Conservation (phyloP, 129 eudicot species). For the Flaveria sonorensis region DNA sequence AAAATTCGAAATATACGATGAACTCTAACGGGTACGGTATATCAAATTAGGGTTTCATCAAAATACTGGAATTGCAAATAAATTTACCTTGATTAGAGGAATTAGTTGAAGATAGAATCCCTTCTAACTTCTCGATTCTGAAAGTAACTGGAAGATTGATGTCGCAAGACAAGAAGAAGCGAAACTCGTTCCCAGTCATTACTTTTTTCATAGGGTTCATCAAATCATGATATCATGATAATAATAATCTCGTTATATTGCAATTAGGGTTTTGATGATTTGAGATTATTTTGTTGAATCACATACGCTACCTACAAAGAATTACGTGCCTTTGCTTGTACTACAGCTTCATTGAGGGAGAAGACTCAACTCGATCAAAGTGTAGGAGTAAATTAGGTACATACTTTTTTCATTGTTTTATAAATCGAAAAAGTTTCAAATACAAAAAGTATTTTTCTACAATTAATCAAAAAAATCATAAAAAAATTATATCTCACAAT, state of each 20-base stretch:
- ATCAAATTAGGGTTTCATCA: conserved; percentile 17
- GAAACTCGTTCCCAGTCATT: conserved; percentile 82
- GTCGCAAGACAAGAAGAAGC: conserved; percentile 93
- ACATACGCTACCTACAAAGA: neutral
- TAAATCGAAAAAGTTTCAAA: too few relatives aligned
- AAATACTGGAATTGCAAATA: neutral
- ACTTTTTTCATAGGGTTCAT: conserved; percentile 17
- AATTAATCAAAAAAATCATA: too few relatives aligned
- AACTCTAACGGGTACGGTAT: conserved; percentile 17
- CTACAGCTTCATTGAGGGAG: conserved; percentile 27
- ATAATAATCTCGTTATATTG: neutral
- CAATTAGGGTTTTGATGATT: conserved; percentile 33
- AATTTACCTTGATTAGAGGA: conserved; percentile 56
- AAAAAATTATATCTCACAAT: too few relatives aligned
- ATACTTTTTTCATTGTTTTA: too few relatives aligned
- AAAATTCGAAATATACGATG: neutral
- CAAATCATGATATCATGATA: neutral
- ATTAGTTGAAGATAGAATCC: conserved; percentile 50
- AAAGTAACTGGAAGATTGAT: conserved; percentile 92
- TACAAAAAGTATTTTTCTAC: too few relatives aligned
- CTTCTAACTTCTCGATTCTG: conserved; percentile 82
- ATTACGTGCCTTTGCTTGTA: conserved; percentile 21
- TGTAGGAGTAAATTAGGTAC: too few relatives aligned
- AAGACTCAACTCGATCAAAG: conserved; percentile 24
- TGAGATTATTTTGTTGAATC: neutral